Evolutionary conservation across 768 basidiomycete species (phyloP), one percentile per base, ranked within the genome.

Genomic region (Lenzites betulinus): DNA sequence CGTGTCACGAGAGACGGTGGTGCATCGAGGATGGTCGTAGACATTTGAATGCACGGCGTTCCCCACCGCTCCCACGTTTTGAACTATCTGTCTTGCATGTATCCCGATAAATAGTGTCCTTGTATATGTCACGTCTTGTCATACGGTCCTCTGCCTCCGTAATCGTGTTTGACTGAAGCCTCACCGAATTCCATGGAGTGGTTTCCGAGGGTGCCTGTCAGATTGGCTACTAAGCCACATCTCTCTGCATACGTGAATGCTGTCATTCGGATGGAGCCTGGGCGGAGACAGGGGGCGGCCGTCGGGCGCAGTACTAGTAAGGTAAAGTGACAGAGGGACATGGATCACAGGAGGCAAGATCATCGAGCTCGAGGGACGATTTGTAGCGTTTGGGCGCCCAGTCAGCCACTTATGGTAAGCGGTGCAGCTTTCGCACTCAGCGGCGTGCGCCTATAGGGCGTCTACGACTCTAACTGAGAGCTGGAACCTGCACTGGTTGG

Each of bases 1-100:
- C 63, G 66, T 1, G 38, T 64, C 26, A 64, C 63, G 7, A 28
- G 9, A 8, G 66, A 67, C 23, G 66, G 66, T 6, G 66, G 66
- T 9, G 66, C 64, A 1, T 67, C 66, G 11, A 36, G 62, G 3
- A 54, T 67, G 58, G 61, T 60, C 7, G 50, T 64, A 18, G 42
- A 52, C 1, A 20, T 22, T 13, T 43, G n/a, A 38, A 33, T 4
- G 25, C 39, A 18, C 7, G 36, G 15, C 23, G 23, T 5, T n/a
- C 3, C 20, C 20, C 43, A n/a, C 7, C 9, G 23, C 23, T 4
- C 20, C 23, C 20, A n/a, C 16, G 12, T 44, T 6, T 42, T 16
- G 16, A 2, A 13, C 18, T 2, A 2, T 39, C 11, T 22, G 30
- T 26, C 15, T 15, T n/a, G 1, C 36, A 11, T 53, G 11, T n/a